Conservation (phyloP, 768 basidiomycete species). For the Tricholoma bakamatsutake region DNA sequence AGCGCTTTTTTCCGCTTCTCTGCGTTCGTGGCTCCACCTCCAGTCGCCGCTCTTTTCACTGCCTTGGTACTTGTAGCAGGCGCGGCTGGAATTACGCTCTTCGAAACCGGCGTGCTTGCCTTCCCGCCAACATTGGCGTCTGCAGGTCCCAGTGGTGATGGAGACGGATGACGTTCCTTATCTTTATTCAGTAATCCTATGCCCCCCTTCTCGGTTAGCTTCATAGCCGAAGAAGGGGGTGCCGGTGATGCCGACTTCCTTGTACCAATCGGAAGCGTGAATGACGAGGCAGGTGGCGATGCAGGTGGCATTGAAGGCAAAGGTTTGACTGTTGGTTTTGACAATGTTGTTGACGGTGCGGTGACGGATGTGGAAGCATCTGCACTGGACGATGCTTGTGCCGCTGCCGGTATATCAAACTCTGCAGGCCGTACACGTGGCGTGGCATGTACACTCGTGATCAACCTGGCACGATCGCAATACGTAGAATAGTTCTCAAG, state of each 20-base stretch:
- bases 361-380: slow-evolving; percentile 26
- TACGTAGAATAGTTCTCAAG: slow-evolving; percentile 89
- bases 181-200: slow-evolving; percentile 20
- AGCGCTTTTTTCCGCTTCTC: slow-evolving; percentile 90
- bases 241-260: slow-evolving; percentile 41
- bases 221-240: slow-evolving; percentile 33
- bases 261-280: slow-evolving; percentile 36
- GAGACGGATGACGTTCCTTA: slow-evolving; percentile 59
- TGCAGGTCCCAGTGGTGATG: slow-evolving; percentile 64
- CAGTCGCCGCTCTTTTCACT: slow-evolving; percentile 62
- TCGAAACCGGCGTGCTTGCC: slow-evolving; percentile 25
- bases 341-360: slow-evolving; percentile 15
- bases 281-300: slow-evolving; percentile 22
- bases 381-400: slow-evolving; percentile 25
- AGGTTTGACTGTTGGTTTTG: slow-evolving; percentile 12
- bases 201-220: slow-evolving; percentile 38
- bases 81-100: slow-evolving; percentile 27
- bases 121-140: slow-evolving; percentile 58
- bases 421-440: slow-evolving; percentile 69
- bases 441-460: slow-evolving; percentile 89
- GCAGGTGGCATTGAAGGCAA: slow-evolving; percentile 18
- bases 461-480: slow-evolving; percentile 78
- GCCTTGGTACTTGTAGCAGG: slow-evolving; percentile 47
- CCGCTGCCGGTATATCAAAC: slow-evolving; percentile 48
- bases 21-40: slow-evolving; percentile 42